Conservation (phyloP, 306 rosid genomes). For the Vigna trinervia region DNA sequence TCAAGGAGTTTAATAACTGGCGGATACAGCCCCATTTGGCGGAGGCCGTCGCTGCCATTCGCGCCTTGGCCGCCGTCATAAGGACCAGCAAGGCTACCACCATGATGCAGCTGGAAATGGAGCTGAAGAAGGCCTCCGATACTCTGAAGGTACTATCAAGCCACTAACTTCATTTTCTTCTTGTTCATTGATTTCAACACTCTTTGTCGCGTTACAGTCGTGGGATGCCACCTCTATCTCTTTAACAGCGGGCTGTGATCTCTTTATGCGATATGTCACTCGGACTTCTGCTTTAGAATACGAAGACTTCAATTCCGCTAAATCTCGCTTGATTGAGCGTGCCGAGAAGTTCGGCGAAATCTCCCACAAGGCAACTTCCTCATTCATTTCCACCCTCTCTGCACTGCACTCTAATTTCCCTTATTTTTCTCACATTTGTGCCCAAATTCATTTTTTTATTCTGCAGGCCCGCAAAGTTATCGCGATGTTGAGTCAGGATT, state of each 20-base stretch:
- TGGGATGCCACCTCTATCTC: slow-evolving; percentile 91
- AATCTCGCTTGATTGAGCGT: slow-evolving; percentile 85
- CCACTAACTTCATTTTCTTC: neutral
- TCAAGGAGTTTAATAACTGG: slow-evolving; percentile 80
- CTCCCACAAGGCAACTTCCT: slow-evolving; percentile 62
- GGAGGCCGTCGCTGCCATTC: slow-evolving; percentile 89
- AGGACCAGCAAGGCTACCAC: slow-evolving; percentile 74
- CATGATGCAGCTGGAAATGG: slow-evolving; percentile 91
- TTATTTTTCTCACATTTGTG: neutral
- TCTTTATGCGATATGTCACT: slow-evolving; percentile 88
- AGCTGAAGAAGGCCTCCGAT: slow-evolving; percentile 85
- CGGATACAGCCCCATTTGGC: slow-evolving; percentile 89
- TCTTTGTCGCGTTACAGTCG: slow-evolving; percentile 47
- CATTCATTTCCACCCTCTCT: neutral
- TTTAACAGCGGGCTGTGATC: slow-evolving; percentile 91
- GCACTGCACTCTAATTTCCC: neutral
- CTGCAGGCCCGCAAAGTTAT: slow-evolving; percentile 87
- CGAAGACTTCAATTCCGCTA: slow-evolving; percentile 86
- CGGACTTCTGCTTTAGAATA: slow-evolving; percentile 89
- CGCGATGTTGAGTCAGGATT: slow-evolving; percentile 90
- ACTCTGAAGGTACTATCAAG: slow-evolving; percentile 60
- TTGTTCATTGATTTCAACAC: neutral
- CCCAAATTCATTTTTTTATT: neutral
- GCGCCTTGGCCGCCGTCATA: slow-evolving; percentile 84
- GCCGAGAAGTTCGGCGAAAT: slow-evolving; percentile 93